phyloP scores from a whole-genome alignment of 2,329 filamentous ascomycete genomes.

The Coleophoma crateriformis region DNA sequence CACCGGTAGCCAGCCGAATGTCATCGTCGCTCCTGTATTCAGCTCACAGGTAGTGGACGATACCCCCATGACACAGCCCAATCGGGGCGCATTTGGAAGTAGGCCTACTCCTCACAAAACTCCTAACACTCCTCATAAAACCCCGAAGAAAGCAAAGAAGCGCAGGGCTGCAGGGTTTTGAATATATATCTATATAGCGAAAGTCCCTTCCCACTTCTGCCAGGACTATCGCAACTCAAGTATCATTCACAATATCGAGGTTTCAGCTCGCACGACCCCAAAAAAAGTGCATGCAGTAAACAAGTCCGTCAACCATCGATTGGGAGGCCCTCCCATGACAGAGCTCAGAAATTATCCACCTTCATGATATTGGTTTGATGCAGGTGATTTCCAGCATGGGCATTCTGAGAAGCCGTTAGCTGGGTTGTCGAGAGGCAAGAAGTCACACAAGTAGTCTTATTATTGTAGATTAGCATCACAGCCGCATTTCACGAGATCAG shows the following conservation, averaged over 20 bases:
- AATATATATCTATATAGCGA: neutral
- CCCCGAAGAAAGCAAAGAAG: constrained; percentile 37
- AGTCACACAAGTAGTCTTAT: too few species aligned
- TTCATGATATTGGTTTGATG: too few species aligned
- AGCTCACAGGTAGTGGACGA: constrained; percentile 23
- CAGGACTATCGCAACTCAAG: neutral
- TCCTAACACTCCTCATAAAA: constrained; percentile 27
- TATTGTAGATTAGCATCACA: too few species aligned
- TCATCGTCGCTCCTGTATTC: constrained; percentile 8
- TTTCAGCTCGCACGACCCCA: neutral
- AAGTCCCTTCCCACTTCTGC: neutral
- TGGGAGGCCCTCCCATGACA: too few species aligned
- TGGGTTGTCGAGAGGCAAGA: too few species aligned
- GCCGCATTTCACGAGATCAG: too few species aligned
- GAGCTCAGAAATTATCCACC: too few species aligned
- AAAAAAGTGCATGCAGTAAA: too few species aligned
- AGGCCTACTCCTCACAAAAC: constrained; percentile 22
- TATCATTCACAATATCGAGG: neutral
- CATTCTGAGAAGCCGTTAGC: too few species aligned
- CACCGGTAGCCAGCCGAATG: constrained; percentile 21
- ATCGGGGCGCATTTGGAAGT: constrained; percentile 41
- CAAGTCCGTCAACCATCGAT: too few species aligned
- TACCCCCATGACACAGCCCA: constrained; percentile 37
- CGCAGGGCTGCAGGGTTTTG: constrained; percentile 23
- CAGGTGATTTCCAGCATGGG: too few species aligned